Percentiles rank a stretch among this genome's conserved stretches.
Conservation (phyloP, 176 grass and related monocot genomes). For the Microstegium vimineum region DNA sequence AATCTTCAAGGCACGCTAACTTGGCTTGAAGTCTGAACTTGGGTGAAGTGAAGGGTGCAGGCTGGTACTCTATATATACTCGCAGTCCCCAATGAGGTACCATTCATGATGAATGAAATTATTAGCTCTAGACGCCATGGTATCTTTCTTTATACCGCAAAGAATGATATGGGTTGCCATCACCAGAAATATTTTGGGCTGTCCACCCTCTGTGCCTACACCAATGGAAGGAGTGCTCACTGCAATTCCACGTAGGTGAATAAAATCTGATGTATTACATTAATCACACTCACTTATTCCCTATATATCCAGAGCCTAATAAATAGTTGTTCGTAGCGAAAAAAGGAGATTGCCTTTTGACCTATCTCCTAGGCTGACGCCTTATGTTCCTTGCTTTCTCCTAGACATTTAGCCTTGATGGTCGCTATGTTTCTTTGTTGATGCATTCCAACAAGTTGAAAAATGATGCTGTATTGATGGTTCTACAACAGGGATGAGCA, state of each 20-base stretch:
- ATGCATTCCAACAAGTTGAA: neutral
- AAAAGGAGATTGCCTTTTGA: slow-evolving; percentile 76
- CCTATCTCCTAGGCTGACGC: slow-evolving; percentile 28
- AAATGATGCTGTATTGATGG: slow-evolving; percentile 16
- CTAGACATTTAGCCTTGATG: slow-evolving; percentile 19
- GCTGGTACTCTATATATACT: slow-evolving; percentile 68
- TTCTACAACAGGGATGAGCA: slow-evolving; percentile 23
- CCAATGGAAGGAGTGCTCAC: slow-evolving; percentile 42
- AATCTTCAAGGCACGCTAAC: slow-evolving; percentile 29
- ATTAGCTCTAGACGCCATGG: slow-evolving; percentile 35
- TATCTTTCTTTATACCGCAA: slow-evolving; percentile 48
- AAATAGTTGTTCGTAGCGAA: slow-evolving; percentile 40
- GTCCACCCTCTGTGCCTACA: slow-evolving; percentile 47
- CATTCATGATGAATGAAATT: slow-evolving; percentile 23
- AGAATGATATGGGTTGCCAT: slow-evolving; percentile 56
- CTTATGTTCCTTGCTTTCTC: neutral
- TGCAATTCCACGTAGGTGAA: slow-evolving; percentile 60
- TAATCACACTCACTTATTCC: slow-evolving; percentile 68
- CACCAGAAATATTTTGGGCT: slow-evolving; percentile 54
- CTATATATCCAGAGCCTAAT: slow-evolving; percentile 64
- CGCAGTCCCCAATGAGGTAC: slow-evolving; percentile 32
- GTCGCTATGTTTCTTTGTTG: neutral
- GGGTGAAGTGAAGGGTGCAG: slow-evolving; percentile 49
- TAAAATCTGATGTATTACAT: slow-evolving; percentile 65
- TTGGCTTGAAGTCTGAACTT: slow-evolving; percentile 37